Percentiles rank a stretch among this genome's conserved stretches.
Evolutionary conservation across 2,329 filamentous ascomycete genomes (phyloP).

Genomic region (Microcera coccophila): DNA sequence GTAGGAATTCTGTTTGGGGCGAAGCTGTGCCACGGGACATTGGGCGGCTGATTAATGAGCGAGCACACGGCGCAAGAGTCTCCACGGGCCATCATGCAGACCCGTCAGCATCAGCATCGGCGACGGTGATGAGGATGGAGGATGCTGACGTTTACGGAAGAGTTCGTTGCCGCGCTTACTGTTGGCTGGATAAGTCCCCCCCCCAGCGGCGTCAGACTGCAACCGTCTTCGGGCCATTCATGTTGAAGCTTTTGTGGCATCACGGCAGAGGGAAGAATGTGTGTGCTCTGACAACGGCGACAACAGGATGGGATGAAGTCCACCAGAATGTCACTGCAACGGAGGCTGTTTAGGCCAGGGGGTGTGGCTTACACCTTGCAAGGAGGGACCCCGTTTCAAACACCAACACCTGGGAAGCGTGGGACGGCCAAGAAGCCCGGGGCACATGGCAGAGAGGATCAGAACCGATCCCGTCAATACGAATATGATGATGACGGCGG

Average conservation of each 20-base stretch:
- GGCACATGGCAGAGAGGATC: not conserved
- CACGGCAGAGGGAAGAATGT: not conserved
- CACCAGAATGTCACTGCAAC: not conserved
- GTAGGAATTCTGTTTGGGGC: not conserved
- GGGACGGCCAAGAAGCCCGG: no score
- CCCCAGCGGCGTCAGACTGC: no score
- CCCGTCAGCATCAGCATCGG: not conserved
- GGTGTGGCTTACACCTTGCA: not conserved
- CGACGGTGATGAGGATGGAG: not conserved
- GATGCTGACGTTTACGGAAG: not conserved
- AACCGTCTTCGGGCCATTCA: no score
- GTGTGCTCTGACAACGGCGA: not conserved
- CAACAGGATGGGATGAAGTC: not conserved
- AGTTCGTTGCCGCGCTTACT: not conserved
- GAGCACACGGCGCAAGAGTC: no score
- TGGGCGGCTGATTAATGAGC: not conserved
- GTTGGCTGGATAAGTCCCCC: no score
- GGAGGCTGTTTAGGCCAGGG: not conserved
- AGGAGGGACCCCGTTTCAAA: no score
- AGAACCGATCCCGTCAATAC: not conserved
- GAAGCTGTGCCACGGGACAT: not conserved
- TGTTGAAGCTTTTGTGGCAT: no score
- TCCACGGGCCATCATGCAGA: no score
- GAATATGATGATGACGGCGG: not conserved
- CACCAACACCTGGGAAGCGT: no score